Conservation (phyloP, 2,329 filamentous ascomycete species). For the Pseudogymnoascus sp. region DNA sequence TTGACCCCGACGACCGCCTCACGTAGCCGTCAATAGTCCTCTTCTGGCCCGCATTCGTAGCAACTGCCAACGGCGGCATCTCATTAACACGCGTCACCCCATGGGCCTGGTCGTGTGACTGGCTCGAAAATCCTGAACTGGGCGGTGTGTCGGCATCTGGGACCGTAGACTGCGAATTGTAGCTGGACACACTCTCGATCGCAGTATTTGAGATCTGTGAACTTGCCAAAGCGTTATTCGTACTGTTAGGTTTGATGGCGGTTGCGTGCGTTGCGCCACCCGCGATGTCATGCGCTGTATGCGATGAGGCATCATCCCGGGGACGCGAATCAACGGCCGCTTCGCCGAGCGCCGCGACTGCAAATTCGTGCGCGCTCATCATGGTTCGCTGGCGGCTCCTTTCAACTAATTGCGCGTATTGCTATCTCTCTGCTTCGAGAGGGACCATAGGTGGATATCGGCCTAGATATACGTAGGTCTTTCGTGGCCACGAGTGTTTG, state of each 20-base stretch:
- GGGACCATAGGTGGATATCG: background rate
- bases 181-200: background rate
- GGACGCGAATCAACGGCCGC: slow-evolving; percentile 11
- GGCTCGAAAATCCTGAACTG: slow-evolving; percentile 8
- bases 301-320: slow-evolving; percentile 16
- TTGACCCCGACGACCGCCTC: slow-evolving; percentile 47
- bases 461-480: background rate
- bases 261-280: slow-evolving; percentile 19
- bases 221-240: background rate
- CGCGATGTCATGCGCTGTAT: slow-evolving; percentile 18
- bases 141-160: slow-evolving; percentile 10
- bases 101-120: slow-evolving; percentile 11
- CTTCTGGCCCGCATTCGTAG: slow-evolving; percentile 46
- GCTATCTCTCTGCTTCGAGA: slow-evolving; percentile 3
- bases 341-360: slow-evolving; percentile 22
- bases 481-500: background rate
- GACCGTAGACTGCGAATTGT: slow-evolving; percentile 13
- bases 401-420: background rate
- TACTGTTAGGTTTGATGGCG: slow-evolving; percentile 17
- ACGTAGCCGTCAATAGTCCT: slow-evolving; percentile 68
- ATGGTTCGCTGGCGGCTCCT: background rate
- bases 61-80: slow-evolving; percentile 2
- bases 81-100: slow-evolving; percentile 10
- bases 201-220: background rate
- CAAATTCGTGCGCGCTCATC: slow-evolving; percentile 23